phyloP scores from a whole-genome alignment of 148 eudicot genomes.

The Camellia granthamiana region DNA sequence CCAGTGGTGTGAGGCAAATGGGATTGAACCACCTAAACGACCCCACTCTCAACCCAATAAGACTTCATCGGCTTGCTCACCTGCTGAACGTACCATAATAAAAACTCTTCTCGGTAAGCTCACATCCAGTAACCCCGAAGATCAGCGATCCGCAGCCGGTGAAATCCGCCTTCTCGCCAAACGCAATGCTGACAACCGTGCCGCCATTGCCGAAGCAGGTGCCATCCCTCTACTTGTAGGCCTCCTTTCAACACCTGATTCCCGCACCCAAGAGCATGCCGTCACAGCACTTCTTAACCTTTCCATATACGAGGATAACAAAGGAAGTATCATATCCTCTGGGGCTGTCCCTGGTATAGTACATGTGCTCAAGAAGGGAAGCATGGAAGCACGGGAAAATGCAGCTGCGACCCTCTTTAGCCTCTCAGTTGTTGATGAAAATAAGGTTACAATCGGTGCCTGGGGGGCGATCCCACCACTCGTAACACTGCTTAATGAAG shows the following conservation, averaged over 20 bases:
- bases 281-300: slow-evolving; percentile 94
- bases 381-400: slow-evolving; percentile 92
- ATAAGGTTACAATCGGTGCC: slow-evolving; percentile 75
- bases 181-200: slow-evolving; percentile 78
- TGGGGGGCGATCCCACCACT: slow-evolving; percentile 90
- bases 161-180: slow-evolving; percentile 87
- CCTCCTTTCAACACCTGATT: slow-evolving; percentile 56
- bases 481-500: slow-evolving; percentile 69
- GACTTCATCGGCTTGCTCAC: slow-evolving; percentile 51
- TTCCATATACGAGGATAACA: slow-evolving; percentile 84
- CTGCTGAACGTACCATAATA: slow-evolving; percentile 66
- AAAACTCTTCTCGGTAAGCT: slow-evolving; percentile 65
- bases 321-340: slow-evolving; percentile 61
- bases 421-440: slow-evolving; percentile 86
- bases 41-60: slow-evolving; percentile 40
- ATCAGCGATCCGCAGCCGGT: slow-evolving; percentile 65
- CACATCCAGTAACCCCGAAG: slow-evolving; percentile 54
- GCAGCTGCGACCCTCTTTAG: slow-evolving; percentile 94
- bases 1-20: slow-evolving; percentile 90
- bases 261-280: slow-evolving; percentile 84
- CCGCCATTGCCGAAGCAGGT: slow-evolving; percentile 84
- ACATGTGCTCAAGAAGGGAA: slow-evolving; percentile 70
- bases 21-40: slow-evolving; percentile 72
- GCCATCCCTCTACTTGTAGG: slow-evolving; percentile 80
- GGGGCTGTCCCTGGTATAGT: slow-evolving; percentile 89